A percentile compares a stretch with the other conserved stretches of the same genome.
These are phyloP conservation scores for Cordyceps cateniannulata DNA, from an alignment of 2,329 filamentous ascomycete genomes.

Conservation along the genomic window DNA sequence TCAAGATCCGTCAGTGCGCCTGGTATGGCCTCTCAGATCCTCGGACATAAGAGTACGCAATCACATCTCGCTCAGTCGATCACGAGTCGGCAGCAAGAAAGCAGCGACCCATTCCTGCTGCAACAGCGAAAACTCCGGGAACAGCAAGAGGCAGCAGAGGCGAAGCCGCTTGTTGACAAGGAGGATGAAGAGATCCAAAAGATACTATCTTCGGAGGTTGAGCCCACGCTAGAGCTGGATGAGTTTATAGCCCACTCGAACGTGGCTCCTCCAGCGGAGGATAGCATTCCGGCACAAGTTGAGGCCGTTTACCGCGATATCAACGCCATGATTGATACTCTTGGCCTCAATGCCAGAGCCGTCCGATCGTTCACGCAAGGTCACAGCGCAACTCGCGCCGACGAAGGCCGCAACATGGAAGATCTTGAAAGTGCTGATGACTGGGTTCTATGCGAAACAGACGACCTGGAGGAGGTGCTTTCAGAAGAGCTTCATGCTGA, in stretches of 20 bases:
- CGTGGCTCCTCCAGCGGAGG: slow-evolving; percentile 43
- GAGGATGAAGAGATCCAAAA: slow-evolving; percentile 63
- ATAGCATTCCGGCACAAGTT: slow-evolving; percentile 55
- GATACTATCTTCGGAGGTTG: slow-evolving; percentile 52
- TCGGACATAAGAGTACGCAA: slow-evolving; percentile 34
- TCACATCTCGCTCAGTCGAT: slow-evolving; percentile 33
- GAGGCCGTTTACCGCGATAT: slow-evolving; percentile 71
- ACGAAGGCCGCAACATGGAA: slow-evolving; percentile 51
- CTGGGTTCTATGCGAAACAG: slow-evolving; percentile 72
- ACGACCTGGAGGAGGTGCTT: slow-evolving; percentile 59
- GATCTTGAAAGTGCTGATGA: slow-evolving; percentile 63
- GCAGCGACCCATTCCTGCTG: slow-evolving; percentile 41
- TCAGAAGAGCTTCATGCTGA: slow-evolving; percentile 56
- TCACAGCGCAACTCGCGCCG: slow-evolving; percentile 50
- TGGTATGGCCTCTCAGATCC: slow-evolving; percentile 49
- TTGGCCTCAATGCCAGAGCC: slow-evolving; percentile 74
- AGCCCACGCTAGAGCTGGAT: slow-evolving; percentile 56
- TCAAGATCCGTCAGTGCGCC: slow-evolving; percentile 55
- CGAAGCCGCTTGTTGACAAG: slow-evolving; percentile 54
- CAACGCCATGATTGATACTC: slow-evolving; percentile 88
- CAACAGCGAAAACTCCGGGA: slow-evolving; percentile 47
- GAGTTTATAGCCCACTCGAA: slow-evolving; percentile 61
- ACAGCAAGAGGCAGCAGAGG: slow-evolving; percentile 50
- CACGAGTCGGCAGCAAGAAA: slow-evolving; percentile 30
- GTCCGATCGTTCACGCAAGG: slow-evolving; percentile 61